These are phyloP conservation scores for Sextonia rubra DNA, from an alignment of 164 flowering plant species.

Conservation along the genomic window DNA sequence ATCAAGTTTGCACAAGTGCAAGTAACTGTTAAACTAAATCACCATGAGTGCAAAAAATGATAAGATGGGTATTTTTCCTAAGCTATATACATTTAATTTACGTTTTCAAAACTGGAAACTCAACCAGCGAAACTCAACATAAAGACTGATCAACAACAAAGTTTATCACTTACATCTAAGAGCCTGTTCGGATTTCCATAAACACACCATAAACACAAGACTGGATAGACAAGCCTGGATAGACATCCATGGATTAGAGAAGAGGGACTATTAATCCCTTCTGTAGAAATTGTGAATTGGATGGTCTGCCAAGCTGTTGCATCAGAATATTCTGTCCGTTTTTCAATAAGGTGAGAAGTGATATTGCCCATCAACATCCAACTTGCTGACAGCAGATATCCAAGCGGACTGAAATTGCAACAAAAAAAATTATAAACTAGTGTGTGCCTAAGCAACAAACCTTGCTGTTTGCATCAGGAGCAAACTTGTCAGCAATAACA, in stretches of 20 bases:
- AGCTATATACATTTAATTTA: neutral
- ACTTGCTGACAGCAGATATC: neutral
- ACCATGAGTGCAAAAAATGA: neutral
- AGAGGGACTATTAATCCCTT: neutral
- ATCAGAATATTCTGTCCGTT: neutral
- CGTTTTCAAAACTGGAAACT: neutral
- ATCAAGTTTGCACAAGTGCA: neutral
- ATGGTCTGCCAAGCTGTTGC: neutral
- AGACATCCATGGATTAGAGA: neutral
- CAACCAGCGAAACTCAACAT: neutral
- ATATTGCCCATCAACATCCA: neutral
- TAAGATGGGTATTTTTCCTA: neutral
- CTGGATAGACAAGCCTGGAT: neutral
- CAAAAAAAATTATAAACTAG: too few relatives aligned
- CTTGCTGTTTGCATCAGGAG: conserved; percentile 85
- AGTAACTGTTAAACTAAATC: too few relatives aligned
- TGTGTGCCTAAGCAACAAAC: conserved; percentile 25
- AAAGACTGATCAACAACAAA: neutral
- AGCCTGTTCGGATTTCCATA: neutral
- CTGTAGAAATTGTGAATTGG: neutral
- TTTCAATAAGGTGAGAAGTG: neutral
- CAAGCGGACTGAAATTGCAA: neutral
- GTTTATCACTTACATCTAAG: neutral
- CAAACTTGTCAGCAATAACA: conserved; percentile 73
- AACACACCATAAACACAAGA: too few relatives aligned